Base-by-base conservation (phyloP, 2,329 filamentous ascomycete genomes). In the Paecilomyces fulvus region DNA sequence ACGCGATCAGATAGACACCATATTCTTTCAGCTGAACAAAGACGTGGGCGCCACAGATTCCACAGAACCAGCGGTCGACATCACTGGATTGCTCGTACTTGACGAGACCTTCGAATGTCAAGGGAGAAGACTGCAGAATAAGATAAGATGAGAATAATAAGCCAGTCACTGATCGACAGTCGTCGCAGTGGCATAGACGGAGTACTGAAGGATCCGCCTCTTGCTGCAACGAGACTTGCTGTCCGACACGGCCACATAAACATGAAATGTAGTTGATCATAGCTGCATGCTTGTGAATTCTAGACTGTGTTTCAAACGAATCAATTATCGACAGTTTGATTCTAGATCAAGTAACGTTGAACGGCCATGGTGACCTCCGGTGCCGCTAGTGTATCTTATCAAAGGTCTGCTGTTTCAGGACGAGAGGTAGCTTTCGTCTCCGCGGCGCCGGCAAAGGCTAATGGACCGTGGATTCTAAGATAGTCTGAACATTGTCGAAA, bases 101-200 rank as follows among this genome's bases (percentile, higher is more conserved):
- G 5, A 67, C 73, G 3, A 81, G 69, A 6, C 65, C 62, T 12
- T 67, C 59, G 30, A 77, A 61, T 2, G 66, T 61, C 1, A 67
- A 51, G 28, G 74, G 72, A 25, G 63, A 62, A 21, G 65, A 54
- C 9, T 73, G 71, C 20, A 82, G 64, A 10, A 65, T 61, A 23
- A 77, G 69, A 56, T 77, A 76, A n/a, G 75, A 76, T 21, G 71
- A 69, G 55, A 70, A 76, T 8, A 81, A 68, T 10, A 76, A 68
- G 20, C 81, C 81, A 17, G 76, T 77, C 30, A 73, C 70, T 50
- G 71, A 71, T 14, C 80, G 76, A 65, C 80, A 84, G 25, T 67
- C 72, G 57, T 67, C 66, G 70, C 81, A 83, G 62, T 83, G 78
- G 65, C 81, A 83, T 59, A 83, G 59, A 52, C 69, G 60, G n/a